Base-by-base conservation (phyloP, 169 alveolate species). In the Cryptosporidium meleagridis region DNA sequence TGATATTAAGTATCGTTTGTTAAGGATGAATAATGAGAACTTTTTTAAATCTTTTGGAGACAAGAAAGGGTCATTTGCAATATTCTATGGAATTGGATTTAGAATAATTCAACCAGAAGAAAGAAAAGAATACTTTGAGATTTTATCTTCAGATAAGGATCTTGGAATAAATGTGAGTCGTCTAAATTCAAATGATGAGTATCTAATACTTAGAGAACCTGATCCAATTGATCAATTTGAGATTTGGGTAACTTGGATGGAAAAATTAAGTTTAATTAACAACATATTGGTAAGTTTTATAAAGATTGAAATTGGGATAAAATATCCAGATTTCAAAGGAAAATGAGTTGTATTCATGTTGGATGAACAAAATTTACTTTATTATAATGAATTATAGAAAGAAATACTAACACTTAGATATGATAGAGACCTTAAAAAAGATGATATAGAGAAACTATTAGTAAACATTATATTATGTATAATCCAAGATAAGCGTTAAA, bases 1-100 rank as follows among this genome's bases (percentile, higher is more conserved):
- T 9, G 89, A 59, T 12, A 62, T 80, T 45, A 80, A 80, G 70
- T 80, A 61, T 23, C 89, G 89, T n/a, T 44, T 80, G n/a, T 18
- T 80, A 21, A 80, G 89, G 59, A 16, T 80, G 62, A 59, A 67
- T 31, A 80, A 80, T 62, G 75, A 80, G 23, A 26, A 31, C 23
- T 80, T 80, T 65, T 80, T 80, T 33, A 44, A 62, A 21, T 80
- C 80, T 35, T 80, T 80, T 80, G 89, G 89, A 33, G 68, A 65
- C 33, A 59, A 41, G 26, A 59, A 39, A 8, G 75, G 89, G 16
- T 35, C 89, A n/a, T 23, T 80, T 37, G 31, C 67, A 16, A 62
- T 80, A 26, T 80, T 80, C n/a, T 80, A 26, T 26, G 89, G 89
- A 41, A 39, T 21, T 23, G 89, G 89, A 14, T 80, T 80, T 26